phyloP scores from a whole-genome alignment of 2,329 filamentous ascomycete genomes.

The Monosporascus cannonballus region DNA sequence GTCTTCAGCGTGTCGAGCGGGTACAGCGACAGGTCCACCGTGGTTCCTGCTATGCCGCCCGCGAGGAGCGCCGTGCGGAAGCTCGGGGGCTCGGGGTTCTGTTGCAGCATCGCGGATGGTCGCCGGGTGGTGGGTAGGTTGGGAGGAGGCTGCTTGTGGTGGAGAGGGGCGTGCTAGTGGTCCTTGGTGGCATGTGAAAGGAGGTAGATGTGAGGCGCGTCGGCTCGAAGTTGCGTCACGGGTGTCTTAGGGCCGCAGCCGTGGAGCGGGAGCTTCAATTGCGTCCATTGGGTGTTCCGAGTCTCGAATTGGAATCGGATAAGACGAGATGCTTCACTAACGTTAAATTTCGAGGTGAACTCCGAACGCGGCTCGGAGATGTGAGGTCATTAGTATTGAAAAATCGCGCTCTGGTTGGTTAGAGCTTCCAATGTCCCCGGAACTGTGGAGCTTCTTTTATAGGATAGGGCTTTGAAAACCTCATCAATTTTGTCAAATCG shows the following conservation, averaged over 20 bases:
- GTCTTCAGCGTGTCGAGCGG: constrained; percentile 99
- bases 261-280: background rate
- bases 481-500: too few relatives aligned
- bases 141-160: background rate
- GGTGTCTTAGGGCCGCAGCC: background rate
- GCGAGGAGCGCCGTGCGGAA: constrained; percentile 64
- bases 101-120: constrained; percentile 8
- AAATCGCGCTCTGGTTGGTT: background rate
- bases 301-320: background rate
- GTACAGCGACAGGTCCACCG: constrained; percentile 93
- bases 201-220: too few relatives aligned
- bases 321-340: background rate
- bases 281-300: background rate
- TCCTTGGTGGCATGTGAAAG: too few relatives aligned
- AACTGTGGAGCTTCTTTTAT: too few relatives aligned
- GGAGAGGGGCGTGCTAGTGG: too few relatives aligned
- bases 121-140: background rate
- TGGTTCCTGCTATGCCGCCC: constrained; percentile 87
- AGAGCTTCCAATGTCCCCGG: background rate
- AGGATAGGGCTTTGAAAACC: too few relatives aligned
- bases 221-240: background rate
- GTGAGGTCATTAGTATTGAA: background rate
- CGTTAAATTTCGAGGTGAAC: background rate
- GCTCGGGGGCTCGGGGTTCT: constrained; percentile 28
- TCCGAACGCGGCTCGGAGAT: background rate